phyloP scores from a whole-genome alignment of 2,329 filamentous ascomycete genomes.

The Paecilomyces sp. region DNA sequence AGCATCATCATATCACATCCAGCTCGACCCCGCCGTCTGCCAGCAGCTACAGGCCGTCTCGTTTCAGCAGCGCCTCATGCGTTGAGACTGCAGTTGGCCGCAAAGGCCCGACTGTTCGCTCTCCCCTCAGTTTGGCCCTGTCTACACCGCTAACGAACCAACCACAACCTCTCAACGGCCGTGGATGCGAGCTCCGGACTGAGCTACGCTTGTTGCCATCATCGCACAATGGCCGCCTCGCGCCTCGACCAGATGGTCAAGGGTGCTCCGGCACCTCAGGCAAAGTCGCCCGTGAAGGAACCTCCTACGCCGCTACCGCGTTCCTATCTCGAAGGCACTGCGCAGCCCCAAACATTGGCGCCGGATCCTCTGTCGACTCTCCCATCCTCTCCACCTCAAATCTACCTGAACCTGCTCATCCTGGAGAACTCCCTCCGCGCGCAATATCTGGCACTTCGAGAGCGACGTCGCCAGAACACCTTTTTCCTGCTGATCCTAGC shows the following conservation, averaged over 20 bases:
- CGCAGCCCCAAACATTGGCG: slow-evolving; percentile 36
- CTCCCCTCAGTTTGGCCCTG: slow-evolving; percentile 1
- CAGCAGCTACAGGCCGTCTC: not conserved
- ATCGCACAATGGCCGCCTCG: slow-evolving; percentile 50
- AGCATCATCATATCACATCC: too few species aligned
- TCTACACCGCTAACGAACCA: not conserved
- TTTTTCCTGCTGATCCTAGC: slow-evolving; percentile 79
- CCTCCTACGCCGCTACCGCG: slow-evolving; percentile 26
- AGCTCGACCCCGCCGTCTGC: not conserved
- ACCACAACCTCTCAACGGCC: not conserved
- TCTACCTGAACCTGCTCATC: slow-evolving; percentile 96
- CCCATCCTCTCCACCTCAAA: slow-evolving; percentile 88
- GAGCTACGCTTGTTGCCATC: not conserved
- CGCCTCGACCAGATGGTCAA: slow-evolving; percentile 85
- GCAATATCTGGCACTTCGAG: slow-evolving; percentile 85
- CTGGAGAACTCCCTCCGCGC: slow-evolving; percentile 89
- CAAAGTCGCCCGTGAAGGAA: slow-evolving; percentile 41
- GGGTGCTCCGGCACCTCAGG: slow-evolving; percentile 65
- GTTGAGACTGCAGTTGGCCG: slow-evolving; percentile 19
- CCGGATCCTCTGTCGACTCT: slow-evolving; percentile 70
- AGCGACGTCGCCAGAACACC: slow-evolving; percentile 81
- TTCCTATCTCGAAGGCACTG: slow-evolving; percentile 10
- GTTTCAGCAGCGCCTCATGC: slow-evolving; percentile 5
- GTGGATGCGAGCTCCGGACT: not conserved
- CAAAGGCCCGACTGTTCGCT: slow-evolving; percentile 18